These are phyloP conservation scores for Besnoitia besnoiti DNA, from an alignment of 169 alveolate species.

Conservation along the genomic window DNA sequence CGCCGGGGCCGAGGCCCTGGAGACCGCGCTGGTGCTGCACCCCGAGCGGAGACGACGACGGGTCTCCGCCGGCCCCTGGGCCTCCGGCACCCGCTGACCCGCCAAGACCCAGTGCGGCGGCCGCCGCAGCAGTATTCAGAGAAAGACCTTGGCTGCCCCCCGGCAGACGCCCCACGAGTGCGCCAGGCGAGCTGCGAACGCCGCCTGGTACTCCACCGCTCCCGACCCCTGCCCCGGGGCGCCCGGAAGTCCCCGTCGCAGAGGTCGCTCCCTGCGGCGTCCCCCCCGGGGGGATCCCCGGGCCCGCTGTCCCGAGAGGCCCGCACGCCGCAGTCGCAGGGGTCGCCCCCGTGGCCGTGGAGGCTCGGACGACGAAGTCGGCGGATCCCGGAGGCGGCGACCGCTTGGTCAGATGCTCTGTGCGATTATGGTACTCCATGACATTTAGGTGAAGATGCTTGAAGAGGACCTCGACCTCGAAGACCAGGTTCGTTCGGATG, in stretches of 20 bases:
- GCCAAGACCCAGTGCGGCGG: background rate
- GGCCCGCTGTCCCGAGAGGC: background rate
- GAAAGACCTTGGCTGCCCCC: background rate
- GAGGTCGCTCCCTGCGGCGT: background rate
- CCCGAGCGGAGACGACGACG: background rate
- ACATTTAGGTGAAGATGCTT: conserved; percentile 80
- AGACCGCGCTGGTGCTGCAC: background rate
- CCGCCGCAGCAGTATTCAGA: background rate
- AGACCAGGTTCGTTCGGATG: conserved; percentile 84
- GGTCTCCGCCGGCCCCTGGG: background rate
- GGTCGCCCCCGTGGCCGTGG: conserved; percentile 57
- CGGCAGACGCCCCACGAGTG: background rate
- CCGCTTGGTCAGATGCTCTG: conserved; percentile 43
- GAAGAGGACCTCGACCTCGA: conserved; percentile 90
- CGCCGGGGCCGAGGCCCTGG: background rate
- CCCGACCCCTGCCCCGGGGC: background rate
- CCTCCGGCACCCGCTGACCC: background rate
- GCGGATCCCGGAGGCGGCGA: conserved; percentile 36
- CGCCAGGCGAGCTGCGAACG: background rate
- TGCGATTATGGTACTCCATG: conserved; percentile 61
- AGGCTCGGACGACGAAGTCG: conserved; percentile 53
- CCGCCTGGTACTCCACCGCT: background rate
- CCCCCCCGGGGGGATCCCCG: background rate
- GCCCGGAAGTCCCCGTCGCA: background rate
- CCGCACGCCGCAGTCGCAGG: conserved; percentile 61